These are phyloP conservation scores for Blastomyces parvus DNA, from an alignment of 2,329 filamentous ascomycete species.

Conservation along the genomic window DNA sequence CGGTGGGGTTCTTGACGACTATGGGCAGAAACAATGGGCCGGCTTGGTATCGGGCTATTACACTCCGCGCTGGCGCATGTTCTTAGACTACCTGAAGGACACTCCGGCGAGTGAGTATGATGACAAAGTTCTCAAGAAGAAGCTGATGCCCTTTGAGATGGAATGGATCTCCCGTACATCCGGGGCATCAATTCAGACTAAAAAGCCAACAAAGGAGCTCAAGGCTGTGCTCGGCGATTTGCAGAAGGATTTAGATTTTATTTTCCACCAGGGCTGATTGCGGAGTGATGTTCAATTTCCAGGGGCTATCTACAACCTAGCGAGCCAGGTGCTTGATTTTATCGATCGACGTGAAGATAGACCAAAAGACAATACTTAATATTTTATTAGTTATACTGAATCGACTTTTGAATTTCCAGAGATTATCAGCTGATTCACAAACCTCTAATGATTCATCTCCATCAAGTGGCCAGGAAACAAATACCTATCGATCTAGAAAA, in stretches of 20 bases:
- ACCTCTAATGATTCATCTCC: no score
- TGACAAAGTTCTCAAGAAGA: background rate
- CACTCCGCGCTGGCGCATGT: background rate
- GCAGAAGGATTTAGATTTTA: background rate
- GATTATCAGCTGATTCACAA: no score
- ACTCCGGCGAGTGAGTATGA: background rate
- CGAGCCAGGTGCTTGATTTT: background rate
- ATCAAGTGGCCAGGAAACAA: no score
- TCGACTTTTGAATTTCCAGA: background rate
- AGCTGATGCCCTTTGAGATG: background rate
- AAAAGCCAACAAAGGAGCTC: background rate
- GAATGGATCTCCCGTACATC: background rate
- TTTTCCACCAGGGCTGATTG: background rate
- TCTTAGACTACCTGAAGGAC: background rate
- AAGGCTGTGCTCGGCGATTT: background rate
- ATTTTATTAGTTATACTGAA: background rate
- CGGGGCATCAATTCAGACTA: background rate
- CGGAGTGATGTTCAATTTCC: background rate
- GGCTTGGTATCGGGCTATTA: background rate
- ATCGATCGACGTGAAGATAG: background rate
- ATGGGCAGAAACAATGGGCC: background rate
- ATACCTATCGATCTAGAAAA: no score
- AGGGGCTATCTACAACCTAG: background rate
- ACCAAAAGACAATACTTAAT: background rate
- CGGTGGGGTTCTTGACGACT: background rate